A percentile compares a stretch with the other conserved stretches of the same genome.
These are phyloP conservation scores for Didymella sp. DNA, from an alignment of 2,329 filamentous ascomycete genomes.

Conservation along the genomic window DNA sequence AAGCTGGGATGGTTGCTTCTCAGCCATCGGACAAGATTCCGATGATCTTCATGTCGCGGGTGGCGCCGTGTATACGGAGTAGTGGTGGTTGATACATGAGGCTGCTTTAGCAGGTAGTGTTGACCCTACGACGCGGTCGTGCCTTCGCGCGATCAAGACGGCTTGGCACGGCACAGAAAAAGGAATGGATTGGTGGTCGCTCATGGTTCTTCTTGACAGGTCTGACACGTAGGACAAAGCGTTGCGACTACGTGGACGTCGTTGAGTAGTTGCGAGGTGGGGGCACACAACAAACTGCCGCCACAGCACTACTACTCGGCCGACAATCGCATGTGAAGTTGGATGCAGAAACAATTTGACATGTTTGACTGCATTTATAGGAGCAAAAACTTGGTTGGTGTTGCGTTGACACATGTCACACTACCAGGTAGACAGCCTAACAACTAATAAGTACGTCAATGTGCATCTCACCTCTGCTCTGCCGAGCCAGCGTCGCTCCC, in stretches of 20 bases:
- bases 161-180: neutral
- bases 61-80: constrained; percentile 8
- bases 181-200: neutral
- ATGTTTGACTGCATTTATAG: neutral
- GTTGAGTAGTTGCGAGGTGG: neutral
- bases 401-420: neutral
- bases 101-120: constrained; percentile 7
- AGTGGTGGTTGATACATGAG: constrained; percentile 1
- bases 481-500: neutral
- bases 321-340: neutral
- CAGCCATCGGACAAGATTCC: constrained; percentile 5
- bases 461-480: neutral
- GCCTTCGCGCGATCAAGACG: neutral
- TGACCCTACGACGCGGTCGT: neutral
- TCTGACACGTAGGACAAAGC: constrained; percentile 1
- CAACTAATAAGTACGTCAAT: neutral
- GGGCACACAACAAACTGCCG: neutral
- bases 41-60: constrained; percentile 11
- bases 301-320: neutral
- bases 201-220: neutral
- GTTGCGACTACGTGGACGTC: neutral
- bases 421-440: neutral
- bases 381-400: neutral
- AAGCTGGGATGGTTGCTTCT: neutral
- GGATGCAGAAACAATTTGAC: neutral